Base-by-base conservation (phyloP, 164 flowering plant species). In the Hamamelis virginiana region DNA sequence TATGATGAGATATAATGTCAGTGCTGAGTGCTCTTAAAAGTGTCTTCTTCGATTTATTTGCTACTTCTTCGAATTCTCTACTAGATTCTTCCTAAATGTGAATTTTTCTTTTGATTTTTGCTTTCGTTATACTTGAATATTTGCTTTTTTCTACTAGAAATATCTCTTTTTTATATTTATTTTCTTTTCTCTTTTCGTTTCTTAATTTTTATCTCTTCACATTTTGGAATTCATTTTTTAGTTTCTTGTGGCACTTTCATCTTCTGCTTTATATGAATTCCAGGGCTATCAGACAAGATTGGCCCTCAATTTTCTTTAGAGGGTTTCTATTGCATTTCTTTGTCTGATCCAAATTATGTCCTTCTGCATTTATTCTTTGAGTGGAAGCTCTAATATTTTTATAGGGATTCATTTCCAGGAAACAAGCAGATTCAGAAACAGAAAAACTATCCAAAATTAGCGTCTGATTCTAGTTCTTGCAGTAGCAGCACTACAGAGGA, bases 391-490 rank as follows among this genome's bases (percentile, higher is more conserved):
- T 67, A 56, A 78, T 72, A 22, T 45, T 56, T 57, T 56, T 61
- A 27, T 46, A 59, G 55, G 51, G 23, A 45, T 69, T 74, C 16
- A 13, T 74, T 76, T 79, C 50, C 83, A 83, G 86, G 85, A 74
- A 75, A 59, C 46, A 48, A 51, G 66, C 82, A 69, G 67, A 48
- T 64, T 46, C 78, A 66, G 33, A 76, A 69, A n/a, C 77, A 69
- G 59, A 81, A 70, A 64, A 70, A 70, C 16, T 38, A 26, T 64
- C 58, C 72, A 25, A 83, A 78, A 52, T 60, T 69, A 69, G 69
- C 75, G 38, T 72, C 86, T 62, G 83, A 80, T 68, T 77, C 77
- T 71, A 72, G 77, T 71, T 82, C 85, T 58, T 67, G 71, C 65
- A 68, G 69, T 66, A 75, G 75, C 72, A 76, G 67, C 45, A 45